A percentile compares a stretch with the other conserved stretches of the same genome.
phyloP scores from a whole-genome alignment of 305 asterid species.

The Fraxinus xanthoxyloides region DNA sequence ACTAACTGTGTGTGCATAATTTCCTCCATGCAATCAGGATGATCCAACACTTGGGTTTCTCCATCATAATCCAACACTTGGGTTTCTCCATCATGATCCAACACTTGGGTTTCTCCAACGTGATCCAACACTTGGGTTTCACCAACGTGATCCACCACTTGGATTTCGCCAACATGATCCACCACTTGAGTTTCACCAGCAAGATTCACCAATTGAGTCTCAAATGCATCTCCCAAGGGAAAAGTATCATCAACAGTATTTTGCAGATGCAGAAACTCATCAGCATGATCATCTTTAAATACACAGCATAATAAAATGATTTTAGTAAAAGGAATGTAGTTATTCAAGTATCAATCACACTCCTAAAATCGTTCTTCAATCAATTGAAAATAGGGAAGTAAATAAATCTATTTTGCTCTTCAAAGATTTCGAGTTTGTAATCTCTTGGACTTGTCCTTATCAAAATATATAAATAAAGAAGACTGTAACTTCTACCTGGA shows the following conservation, averaged over 20 bases:
- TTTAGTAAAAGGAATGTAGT: slow-evolving; percentile 8
- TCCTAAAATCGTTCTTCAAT: neutral
- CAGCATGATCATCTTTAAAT: slow-evolving; percentile 28
- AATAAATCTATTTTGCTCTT: neutral
- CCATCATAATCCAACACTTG: too few relatives aligned
- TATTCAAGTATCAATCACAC: neutral
- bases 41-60: slow-evolving; percentile 28
- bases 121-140: slow-evolving; percentile 23
- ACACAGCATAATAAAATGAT: slow-evolving; percentile 28
- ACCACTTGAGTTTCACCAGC: slow-evolving; percentile 55
- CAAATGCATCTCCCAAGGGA: slow-evolving; percentile 51
- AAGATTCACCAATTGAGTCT: slow-evolving; percentile 49
- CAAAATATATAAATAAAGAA: neutral
- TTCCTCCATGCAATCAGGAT: slow-evolving; percentile 33
- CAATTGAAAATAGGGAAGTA: neutral
- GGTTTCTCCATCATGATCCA: too few relatives aligned
- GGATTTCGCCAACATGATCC: slow-evolving; percentile 32
- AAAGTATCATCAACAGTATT: slow-evolving; percentile 43
- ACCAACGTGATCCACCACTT: slow-evolving; percentile 25
- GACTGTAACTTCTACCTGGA: neutral
- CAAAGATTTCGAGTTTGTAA: neutral
- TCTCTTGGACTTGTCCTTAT: neutral
- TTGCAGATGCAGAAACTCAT: slow-evolving; percentile 28
- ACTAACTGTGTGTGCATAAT: slow-evolving; percentile 31
- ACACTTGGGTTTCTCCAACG: slow-evolving; percentile 45